phyloP scores from a whole-genome alignment of 2,329 filamentous ascomycete species.

The Acarospora socialis region DNA sequence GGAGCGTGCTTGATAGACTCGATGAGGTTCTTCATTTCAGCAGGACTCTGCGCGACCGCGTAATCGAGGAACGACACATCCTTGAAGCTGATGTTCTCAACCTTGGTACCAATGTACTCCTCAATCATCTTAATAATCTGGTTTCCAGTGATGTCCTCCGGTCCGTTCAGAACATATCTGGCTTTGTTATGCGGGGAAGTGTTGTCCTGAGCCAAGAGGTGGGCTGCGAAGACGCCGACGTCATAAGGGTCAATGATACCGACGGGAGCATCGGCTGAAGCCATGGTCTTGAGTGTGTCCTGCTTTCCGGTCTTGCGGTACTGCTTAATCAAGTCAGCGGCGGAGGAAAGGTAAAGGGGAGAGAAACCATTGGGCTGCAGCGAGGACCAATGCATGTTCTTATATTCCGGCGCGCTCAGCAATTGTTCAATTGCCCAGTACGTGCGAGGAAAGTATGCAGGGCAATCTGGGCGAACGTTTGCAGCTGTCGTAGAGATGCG shows the following conservation, averaged over 20 bases:
- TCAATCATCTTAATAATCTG: conserved; percentile 24
- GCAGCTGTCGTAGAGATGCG: conserved; percentile 27
- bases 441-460: conserved; percentile 23
- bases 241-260: conserved; percentile 22
- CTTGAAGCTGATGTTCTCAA: conserved; percentile 20
- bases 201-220: conserved; percentile 22
- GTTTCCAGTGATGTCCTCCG: conserved; percentile 25
- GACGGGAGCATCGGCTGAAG: conserved; percentile 18
- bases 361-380: conserved; percentile 26
- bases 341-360: conserved; percentile 14
- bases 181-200: conserved; percentile 19
- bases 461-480: conserved; percentile 23
- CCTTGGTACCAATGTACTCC: conserved; percentile 18
- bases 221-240: conserved; percentile 24
- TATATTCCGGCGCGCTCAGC: conserved; percentile 24
- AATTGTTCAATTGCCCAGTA: conserved; percentile 31
- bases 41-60: conserved; percentile 10
- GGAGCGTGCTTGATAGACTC: conserved; percentile 16
- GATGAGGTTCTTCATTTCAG: conserved; percentile 17
- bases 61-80: conserved; percentile 21
- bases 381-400: conserved; percentile 25
- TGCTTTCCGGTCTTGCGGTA: conserved; percentile 23
- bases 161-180: conserved; percentile 28
- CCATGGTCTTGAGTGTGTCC: conserved; percentile 18
- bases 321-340: conserved; percentile 21